Conservation (phyloP, 768 basidiomycete species). For the Clavulina sp. region DNA sequence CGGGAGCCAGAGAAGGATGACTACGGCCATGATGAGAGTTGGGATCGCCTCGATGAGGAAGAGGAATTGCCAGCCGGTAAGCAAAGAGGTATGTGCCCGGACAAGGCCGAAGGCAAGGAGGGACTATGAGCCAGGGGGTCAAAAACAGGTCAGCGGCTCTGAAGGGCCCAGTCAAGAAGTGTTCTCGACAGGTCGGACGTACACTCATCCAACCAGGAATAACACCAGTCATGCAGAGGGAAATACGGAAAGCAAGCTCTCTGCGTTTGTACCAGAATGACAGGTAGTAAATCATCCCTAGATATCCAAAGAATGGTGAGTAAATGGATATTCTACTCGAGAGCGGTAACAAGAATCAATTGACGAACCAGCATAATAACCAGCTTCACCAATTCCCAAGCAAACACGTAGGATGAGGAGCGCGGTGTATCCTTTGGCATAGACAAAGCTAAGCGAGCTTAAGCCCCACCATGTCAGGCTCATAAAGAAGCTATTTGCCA, state of each 20-base stretch:
- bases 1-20: constrained; percentile 33
- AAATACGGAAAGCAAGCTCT: constrained; percentile 17
- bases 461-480: constrained; percentile 37
- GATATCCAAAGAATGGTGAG: too few relatives aligned
- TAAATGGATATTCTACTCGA: not conserved
- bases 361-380: constrained; percentile 39
- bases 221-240: constrained; percentile 33
- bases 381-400: constrained; percentile 38
- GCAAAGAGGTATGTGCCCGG: constrained; percentile 29
- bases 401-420: constrained; percentile 34
- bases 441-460: constrained; percentile 33
- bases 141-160: too few relatives aligned
- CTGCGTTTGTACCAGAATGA: constrained; percentile 28
- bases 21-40: constrained; percentile 32
- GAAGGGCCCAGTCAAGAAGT: too few relatives aligned
- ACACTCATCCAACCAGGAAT: not conserved
- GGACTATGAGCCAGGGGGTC: constrained; percentile 21
- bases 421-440: constrained; percentile 35
- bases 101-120: constrained; percentile 40
- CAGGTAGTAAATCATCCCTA: constrained; percentile 40
- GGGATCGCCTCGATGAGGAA: constrained; percentile 33
- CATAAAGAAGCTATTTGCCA: constrained; percentile 31
- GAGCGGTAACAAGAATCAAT: not conserved
- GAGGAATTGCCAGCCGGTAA: constrained; percentile 39
- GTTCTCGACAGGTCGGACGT: too few relatives aligned